phyloP scores from a whole-genome alignment of 805 yeast genomes.

The Hanseniaspora jakobsenii region DNA sequence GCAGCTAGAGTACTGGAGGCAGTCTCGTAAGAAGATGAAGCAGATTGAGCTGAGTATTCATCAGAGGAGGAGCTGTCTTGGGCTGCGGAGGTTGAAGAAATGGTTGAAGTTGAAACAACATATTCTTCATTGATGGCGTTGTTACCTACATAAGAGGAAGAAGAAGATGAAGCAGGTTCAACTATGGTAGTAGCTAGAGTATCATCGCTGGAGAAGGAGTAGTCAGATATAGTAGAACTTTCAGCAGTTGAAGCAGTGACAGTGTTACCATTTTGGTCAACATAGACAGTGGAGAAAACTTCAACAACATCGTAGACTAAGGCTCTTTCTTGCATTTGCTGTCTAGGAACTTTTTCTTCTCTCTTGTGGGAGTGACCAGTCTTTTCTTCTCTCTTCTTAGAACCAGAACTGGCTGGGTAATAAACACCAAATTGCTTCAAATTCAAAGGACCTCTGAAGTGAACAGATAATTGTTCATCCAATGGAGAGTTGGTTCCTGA shows the following conservation, averaged over 20 bases:
- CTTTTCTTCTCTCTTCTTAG: slow-evolving; percentile 35
- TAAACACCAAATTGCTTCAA: slow-evolving; percentile 72
- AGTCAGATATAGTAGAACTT: slow-evolving; percentile 21
- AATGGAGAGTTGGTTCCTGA: slow-evolving; percentile 56
- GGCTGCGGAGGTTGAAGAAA: slow-evolving; percentile 18
- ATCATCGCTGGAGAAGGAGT: slow-evolving; percentile 20
- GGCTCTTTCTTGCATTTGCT: slow-evolving; percentile 45
- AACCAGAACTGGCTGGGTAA: slow-evolving; percentile 42
- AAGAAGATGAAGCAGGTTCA: slow-evolving; percentile 20
- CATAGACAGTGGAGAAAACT: slow-evolving; percentile 69
- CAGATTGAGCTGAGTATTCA: too few relatives aligned
- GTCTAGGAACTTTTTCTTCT: slow-evolving; percentile 27
- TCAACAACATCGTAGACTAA: slow-evolving; percentile 51
- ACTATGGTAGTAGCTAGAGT: slow-evolving; percentile 20
- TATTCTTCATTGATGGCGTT: not conserved
- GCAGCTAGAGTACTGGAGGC: slow-evolving; percentile 22
- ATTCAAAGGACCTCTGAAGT: slow-evolving; percentile 63
- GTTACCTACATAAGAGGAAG: slow-evolving; percentile 2
- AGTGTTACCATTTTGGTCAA: slow-evolving; percentile 42
- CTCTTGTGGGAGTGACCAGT: slow-evolving; percentile 27
- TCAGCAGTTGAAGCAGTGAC: slow-evolving; percentile 22
- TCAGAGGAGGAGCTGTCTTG: slow-evolving; percentile 24
- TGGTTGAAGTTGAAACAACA: slow-evolving; percentile 18
- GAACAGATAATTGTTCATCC: slow-evolving; percentile 59
- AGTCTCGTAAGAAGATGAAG: slow-evolving; percentile 23